These are phyloP conservation scores for Tetratostichococcus sp. DNA, from an alignment of 139 green algal genomes.

Conservation along the genomic window DNA sequence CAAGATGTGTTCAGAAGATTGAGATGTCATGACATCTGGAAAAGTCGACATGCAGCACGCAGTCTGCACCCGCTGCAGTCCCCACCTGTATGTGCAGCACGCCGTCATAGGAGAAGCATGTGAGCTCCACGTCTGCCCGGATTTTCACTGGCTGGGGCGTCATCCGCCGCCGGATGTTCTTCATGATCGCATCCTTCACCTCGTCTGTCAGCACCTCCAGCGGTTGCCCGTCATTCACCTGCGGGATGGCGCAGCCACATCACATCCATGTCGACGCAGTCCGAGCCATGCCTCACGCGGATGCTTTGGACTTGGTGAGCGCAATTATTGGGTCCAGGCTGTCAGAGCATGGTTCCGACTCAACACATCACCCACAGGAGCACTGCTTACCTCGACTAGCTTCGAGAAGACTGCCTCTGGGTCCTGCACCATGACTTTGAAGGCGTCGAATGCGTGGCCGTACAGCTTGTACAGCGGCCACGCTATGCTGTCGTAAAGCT, in stretches of 20 bases:
- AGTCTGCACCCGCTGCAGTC: no score
- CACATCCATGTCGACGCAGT: no score
- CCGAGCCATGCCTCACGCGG: no score
- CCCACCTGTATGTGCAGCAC: slow-evolving; percentile 91
- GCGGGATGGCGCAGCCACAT: slow-evolving; percentile 7
- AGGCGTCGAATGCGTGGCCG: slow-evolving; percentile 94
- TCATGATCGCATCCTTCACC: slow-evolving; percentile 83
- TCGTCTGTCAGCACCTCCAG: slow-evolving; percentile 53
- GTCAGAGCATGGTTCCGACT: no score
- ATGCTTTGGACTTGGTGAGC: no score
- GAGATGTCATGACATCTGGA: no score
- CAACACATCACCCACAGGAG: no score
- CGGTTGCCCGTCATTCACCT: slow-evolving; percentile 50
- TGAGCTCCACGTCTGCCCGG: slow-evolving; percentile 95
- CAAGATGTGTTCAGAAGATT: no score
- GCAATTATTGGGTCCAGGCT: no score
- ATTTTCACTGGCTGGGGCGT: slow-evolving; percentile 99
- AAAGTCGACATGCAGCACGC: no score
- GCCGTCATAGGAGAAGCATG: slow-evolving; percentile 96
- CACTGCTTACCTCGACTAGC: slow-evolving; percentile 28
- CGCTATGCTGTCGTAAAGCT: slow-evolving; percentile 82
- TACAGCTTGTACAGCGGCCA: slow-evolving; percentile 96
- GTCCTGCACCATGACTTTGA: slow-evolving; percentile 75
- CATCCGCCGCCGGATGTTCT: slow-evolving; percentile 94
- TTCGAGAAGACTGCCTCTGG: slow-evolving; percentile 61